Base-by-base conservation (phyloP, 1,139 yeast genomes). In the Pichia terricola region DNA sequence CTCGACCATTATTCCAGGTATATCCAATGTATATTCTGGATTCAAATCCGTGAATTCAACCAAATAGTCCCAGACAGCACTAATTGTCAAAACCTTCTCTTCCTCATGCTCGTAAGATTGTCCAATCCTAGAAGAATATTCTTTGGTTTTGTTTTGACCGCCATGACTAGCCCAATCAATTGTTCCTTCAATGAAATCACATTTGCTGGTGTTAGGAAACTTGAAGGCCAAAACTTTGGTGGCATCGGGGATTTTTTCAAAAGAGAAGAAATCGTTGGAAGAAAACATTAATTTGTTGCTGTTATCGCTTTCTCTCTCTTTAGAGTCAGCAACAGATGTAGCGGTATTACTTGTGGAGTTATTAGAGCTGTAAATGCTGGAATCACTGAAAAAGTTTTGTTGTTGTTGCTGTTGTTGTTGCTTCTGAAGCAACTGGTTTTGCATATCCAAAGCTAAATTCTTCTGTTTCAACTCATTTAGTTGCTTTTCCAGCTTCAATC, bases 41-140 rank as follows among this genome's bases (percentile, higher is more conserved):
- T 75, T 72, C 42, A 70, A 69, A 39, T 68, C 69, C n/a, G 69
- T 68, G 48, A 72, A 67, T 22, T 70, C 63, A 50, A 67, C 70
- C 38, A 82, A 60, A 55, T 81, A 82, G 57, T 86, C 91, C 95
- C 95, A 86, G 1, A 84, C 80, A 1, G 91, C 91, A 9, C 87
- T 80, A 1, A 85, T 68, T 0, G 88, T 86, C 49, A 85, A 66
- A 48, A 84, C 68, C 55, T 72, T 73, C 37, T 61, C 60, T 9
- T 60, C 55, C 26, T 60, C 56, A 32, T 56, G 49, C 37, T 58
- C 53, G 44, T 68, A 68, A 3, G 50, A 45, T 11, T 48, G 27
- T 4, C 53, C 52, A 11, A 40, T 37, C 34, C 25, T 34, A 25
- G 25, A 38, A 5, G 49, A 34, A 11, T 38, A 30, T 8, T 5